Evolutionary conservation across 805 yeast genomes (phyloP).

Genomic region (Naumovozyma baii): DNA sequence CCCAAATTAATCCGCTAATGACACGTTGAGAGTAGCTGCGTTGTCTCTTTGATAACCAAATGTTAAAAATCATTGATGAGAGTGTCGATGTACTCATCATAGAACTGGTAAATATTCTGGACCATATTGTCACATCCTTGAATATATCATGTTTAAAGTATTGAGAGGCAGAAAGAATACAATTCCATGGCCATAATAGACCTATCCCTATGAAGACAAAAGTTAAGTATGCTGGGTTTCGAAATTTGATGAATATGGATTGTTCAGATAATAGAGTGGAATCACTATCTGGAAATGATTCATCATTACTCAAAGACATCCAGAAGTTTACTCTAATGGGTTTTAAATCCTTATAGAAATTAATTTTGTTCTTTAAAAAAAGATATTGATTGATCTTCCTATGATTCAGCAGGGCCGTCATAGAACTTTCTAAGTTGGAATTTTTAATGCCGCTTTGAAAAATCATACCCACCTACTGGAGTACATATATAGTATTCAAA

Average conservation of each 20-base stretch:
- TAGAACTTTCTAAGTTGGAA: no score
- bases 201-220: slow-evolving; percentile 68
- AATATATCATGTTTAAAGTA: slow-evolving; percentile 58
- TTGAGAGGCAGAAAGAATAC: slow-evolving; percentile 75
- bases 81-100: slow-evolving; percentile 83
- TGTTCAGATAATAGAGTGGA: background rate
- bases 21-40: slow-evolving; percentile 47
- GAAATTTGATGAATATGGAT: slow-evolving; percentile 5
- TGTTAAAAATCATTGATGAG: slow-evolving; percentile 50
- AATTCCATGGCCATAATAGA: slow-evolving; percentile 94
- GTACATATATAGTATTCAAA: no score
- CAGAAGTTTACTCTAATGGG: background rate
- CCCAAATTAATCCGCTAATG: slow-evolving; percentile 48
- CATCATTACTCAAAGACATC: background rate
- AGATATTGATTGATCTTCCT: no score
- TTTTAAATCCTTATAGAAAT: background rate
- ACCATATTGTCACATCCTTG: slow-evolving; percentile 38
- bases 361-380: background rate
- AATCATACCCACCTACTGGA: no score
- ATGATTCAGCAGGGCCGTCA: no score
- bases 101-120: slow-evolving; percentile 60
- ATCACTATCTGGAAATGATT: background rate
- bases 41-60: slow-evolving; percentile 58
- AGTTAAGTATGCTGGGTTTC: slow-evolving; percentile 38
- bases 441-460: no score